Conservation (phyloP, 805 yeast species). For the Saturnispora ahearnii region DNA sequence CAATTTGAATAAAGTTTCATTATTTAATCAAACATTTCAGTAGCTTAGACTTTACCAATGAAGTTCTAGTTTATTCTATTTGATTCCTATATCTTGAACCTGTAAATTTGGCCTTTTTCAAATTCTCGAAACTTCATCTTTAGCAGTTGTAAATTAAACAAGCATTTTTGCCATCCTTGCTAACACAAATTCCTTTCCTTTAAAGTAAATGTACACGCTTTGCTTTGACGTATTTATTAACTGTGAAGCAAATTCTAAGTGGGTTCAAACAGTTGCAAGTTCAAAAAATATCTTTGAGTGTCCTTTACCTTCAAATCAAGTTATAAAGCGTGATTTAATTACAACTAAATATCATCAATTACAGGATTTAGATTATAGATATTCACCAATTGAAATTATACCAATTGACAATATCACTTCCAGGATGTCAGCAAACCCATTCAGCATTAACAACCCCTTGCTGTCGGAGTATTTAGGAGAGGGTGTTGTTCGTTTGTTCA, state of each 20-base stretch:
- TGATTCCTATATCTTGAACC: too few species aligned
- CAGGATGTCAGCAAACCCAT: neutral
- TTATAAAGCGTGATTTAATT: neutral
- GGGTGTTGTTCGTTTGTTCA: slow-evolving; percentile 63
- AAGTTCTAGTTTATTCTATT: too few species aligned
- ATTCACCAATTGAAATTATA: slow-evolving; percentile 27
- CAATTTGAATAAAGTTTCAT: too few species aligned
- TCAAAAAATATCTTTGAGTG: neutral
- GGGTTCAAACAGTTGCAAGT: neutral
- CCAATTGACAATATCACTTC: slow-evolving; percentile 20
- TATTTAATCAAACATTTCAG: too few species aligned
- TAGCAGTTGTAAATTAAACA: too few species aligned
- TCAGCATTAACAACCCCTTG: slow-evolving; percentile 32
- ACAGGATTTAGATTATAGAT: slow-evolving; percentile 25
- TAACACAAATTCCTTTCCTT: neutral
- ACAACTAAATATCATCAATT: neutral
- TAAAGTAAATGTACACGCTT: slow-evolving; percentile 1
- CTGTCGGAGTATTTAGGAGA: slow-evolving; percentile 59
- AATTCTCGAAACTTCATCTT: too few species aligned
- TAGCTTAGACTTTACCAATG: too few species aligned
- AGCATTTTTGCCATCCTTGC: neutral
- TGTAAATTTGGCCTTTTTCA: too few species aligned
- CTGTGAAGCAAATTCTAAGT: neutral
- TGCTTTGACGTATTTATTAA: slow-evolving; percentile 2
- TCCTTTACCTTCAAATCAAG: neutral